Percentiles rank a stretch among this genome's conserved stretches.
Evolutionary conservation across 192 early-diverging fungal species (phyloP).

Genomic region (Rhizophagus clarus): DNA sequence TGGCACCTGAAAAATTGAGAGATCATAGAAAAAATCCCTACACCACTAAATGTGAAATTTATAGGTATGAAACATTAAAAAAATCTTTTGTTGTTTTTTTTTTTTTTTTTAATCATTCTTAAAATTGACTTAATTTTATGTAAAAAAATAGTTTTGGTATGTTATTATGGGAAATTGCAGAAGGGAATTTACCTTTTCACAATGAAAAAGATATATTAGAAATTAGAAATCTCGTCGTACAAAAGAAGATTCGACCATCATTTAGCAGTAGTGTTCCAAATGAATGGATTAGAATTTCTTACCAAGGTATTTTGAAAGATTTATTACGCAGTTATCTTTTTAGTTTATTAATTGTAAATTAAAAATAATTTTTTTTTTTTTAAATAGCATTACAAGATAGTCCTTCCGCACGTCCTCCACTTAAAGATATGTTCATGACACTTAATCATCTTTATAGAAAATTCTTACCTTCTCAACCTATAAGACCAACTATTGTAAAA

Average conservation of each 20-base stretch:
- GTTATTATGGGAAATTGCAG: conserved; percentile 30
- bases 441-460: conserved; percentile 10
- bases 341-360: background rate
- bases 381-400: conserved; percentile 1
- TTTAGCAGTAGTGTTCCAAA: background rate
- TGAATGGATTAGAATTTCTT: background rate
- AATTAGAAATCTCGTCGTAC: conserved; percentile 2
- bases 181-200: conserved; percentile 7
- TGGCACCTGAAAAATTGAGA: conserved; percentile 10
- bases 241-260: background rate
- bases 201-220: conserved; percentile 22
- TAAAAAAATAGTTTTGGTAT: conserved; percentile 28
- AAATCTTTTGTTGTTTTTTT: background rate
- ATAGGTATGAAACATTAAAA: background rate
- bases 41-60: conserved; percentile 10
- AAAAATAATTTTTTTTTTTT: background rate
- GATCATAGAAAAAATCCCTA: conserved; percentile 19
- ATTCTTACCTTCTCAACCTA: background rate
- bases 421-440: conserved; percentile 16
- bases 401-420: conserved; percentile 2
- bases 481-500: background rate
- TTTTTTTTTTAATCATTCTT: background rate
- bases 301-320: conserved; percentile 4
- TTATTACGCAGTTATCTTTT: background rate
- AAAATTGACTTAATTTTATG: background rate